Evolutionary conservation across 2,329 filamentous ascomycete species (phyloP).

Genomic region (Sphaerulina musiva): DNA sequence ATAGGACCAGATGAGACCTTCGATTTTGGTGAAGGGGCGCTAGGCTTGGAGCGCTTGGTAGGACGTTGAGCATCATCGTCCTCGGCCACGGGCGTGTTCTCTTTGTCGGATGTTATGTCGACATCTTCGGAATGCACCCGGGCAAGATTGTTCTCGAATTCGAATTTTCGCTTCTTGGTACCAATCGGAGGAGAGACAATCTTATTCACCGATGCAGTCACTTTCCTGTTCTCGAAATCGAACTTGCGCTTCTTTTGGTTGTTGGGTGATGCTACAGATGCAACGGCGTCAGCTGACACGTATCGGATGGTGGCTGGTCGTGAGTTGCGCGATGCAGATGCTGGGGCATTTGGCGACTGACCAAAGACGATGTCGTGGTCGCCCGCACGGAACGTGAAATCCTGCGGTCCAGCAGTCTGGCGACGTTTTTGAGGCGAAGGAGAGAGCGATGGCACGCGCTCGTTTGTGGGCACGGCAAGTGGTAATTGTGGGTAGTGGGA

Average conservation of each 20-base stretch:
- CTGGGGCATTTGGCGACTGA: constrained; percentile 31
- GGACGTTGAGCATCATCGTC: constrained; percentile 29
- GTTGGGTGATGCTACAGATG: constrained; percentile 14
- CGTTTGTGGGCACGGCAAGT: constrained; percentile 11
- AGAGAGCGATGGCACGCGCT: constrained; percentile 23
- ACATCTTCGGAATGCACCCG: constrained; percentile 9
- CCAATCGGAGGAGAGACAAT: constrained; percentile 20
- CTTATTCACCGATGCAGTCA: constrained; percentile 37
- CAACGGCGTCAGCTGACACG: constrained; percentile 36
- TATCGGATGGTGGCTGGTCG: constrained; percentile 38
- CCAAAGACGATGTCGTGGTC: constrained; percentile 40
- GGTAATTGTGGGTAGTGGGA: constrained; percentile 17
- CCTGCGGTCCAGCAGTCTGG: constrained; percentile 34
- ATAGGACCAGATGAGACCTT: constrained; percentile 5
- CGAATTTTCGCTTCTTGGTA: constrained; percentile 17
- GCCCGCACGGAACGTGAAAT: constrained; percentile 47
- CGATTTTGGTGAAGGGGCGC: constrained; percentile 2
- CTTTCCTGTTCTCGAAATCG: constrained; percentile 27
- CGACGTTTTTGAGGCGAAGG: constrained; percentile 32
- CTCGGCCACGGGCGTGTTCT: constrained; percentile 32
- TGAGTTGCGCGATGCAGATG: constrained; percentile 27
- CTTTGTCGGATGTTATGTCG: constrained; percentile 36
- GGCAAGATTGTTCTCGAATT: constrained; percentile 14
- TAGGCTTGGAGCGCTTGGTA: constrained; percentile 26
- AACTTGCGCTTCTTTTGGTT: constrained; percentile 43